Conservation (phyloP, 2,329 filamentous ascomycete genomes). For the Phialocephala subalpina region DNA sequence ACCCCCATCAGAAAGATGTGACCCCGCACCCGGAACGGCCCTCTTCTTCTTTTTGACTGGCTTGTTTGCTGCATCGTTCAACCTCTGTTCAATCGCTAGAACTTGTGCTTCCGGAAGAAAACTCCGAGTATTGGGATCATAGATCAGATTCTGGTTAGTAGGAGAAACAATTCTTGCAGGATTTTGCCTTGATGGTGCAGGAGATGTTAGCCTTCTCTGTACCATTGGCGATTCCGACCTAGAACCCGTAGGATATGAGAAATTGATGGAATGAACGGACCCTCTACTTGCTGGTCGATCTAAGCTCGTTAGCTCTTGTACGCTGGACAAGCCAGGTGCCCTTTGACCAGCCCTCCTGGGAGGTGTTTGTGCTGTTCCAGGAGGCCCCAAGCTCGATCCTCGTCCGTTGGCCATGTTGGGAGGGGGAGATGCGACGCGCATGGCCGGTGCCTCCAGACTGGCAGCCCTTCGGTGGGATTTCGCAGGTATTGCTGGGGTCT, state of each 20-base stretch:
- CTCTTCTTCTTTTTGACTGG: constrained; percentile 51
- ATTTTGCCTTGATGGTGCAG: constrained; percentile 39
- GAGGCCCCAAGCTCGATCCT: constrained; percentile 42
- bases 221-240: constrained; percentile 40
- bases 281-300: constrained; percentile 51
- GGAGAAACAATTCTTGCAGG: constrained; percentile 36
- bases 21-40: constrained; percentile 46
- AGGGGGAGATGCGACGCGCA: constrained; percentile 42
- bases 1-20: constrained; percentile 57
- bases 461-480: constrained; percentile 40
- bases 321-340: constrained; percentile 41
- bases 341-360: constrained; percentile 37
- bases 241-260: constrained; percentile 57
- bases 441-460: constrained; percentile 49
- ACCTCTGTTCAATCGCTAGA: constrained; percentile 51
- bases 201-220: constrained; percentile 44
- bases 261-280: constrained; percentile 61
- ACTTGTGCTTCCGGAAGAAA: constrained; percentile 61
- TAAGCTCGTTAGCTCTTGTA: constrained; percentile 49
- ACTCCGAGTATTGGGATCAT: constrained; percentile 71
- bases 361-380: constrained; percentile 20
- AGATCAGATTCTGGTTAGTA: constrained; percentile 59
- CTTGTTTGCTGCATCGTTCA: constrained; percentile 49
- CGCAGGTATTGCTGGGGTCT: constrained; percentile 36
- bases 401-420: constrained; percentile 39